Evolutionary conservation across 2,329 filamentous ascomycete species (phyloP).

Genomic region (Neoarthrinium moseri): DNA sequence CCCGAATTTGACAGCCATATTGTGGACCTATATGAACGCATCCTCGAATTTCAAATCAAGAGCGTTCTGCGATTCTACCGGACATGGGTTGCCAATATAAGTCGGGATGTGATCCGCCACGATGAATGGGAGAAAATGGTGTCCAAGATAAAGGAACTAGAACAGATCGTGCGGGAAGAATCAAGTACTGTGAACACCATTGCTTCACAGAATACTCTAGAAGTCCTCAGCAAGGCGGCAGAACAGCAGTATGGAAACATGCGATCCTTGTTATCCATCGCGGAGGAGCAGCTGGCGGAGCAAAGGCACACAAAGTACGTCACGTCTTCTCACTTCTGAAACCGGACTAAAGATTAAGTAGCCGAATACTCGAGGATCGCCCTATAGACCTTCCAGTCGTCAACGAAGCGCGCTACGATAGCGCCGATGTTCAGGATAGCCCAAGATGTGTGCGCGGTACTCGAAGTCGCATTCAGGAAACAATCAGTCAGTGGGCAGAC

Average conservation of each 20-base stretch:
- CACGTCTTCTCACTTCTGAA: too few relatives aligned
- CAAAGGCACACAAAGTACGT: too few relatives aligned
- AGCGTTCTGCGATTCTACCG: constrained; percentile 30
- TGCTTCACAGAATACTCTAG: too few relatives aligned
- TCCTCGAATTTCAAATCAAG: constrained; percentile 34
- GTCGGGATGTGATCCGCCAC: constrained; percentile 13
- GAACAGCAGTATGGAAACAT: not conserved
- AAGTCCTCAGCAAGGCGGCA: too few relatives aligned
- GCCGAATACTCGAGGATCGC: too few relatives aligned
- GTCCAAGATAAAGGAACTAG: too few relatives aligned
- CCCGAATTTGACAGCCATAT: constrained; percentile 15
- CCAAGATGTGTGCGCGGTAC: constrained; percentile 5
- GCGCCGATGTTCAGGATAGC: constrained; percentile 3
- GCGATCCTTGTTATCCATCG: not conserved
- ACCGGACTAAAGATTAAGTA: too few relatives aligned
- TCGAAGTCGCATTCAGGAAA: constrained; percentile 1
- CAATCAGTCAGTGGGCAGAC: constrained; percentile 4
- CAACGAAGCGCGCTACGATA: constrained; percentile 8
- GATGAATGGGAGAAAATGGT: constrained; percentile 23
- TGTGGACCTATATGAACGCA: constrained; percentile 27
- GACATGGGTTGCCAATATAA: constrained; percentile 7
- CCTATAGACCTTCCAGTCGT: constrained; percentile 10
- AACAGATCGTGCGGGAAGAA: too few relatives aligned
- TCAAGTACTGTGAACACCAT: too few relatives aligned
- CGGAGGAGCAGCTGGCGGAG: not conserved